Evolutionary conservation across 129 eudicot species (phyloP), one percentile per base, ranked within the genome.

Genomic region (Saposhnikovia divaricata): DNA sequence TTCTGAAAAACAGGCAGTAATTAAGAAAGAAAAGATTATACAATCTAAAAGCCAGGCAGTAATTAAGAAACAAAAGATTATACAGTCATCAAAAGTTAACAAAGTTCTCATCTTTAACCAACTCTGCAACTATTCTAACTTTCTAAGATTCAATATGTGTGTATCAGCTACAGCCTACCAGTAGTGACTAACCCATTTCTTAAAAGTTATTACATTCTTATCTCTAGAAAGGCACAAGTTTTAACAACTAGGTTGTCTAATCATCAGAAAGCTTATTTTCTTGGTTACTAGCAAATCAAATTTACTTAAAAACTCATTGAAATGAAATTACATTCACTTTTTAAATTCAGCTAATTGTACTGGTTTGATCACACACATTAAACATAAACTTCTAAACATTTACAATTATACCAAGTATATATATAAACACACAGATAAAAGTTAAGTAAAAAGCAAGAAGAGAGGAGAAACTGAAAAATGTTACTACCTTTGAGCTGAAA

Each of bases 401-500:
- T 2, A 4, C 34, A 3, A 5, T 15, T 6, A 25, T 68, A 27
- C 18, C 5, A 14, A 34, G 2, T 34, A 69, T 11, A 66, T 38
- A 69, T 3, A 15, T 9, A 27, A 14, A 3, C 1, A 66, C 23
- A 10, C 0, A 34, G 5, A 68, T 2, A 27, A 0, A 38, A 39
- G 13, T 38, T 21, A 18, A 72, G 7, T 15, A 72, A 40, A 7
- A 42, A 42, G 14, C 31, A 40, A 23, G 46, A 42, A 4, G 25
- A 43, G 23, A 70, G 11, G 16, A 70, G 43, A 38, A 38, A 59
- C 34, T 66, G 42, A 34, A 66, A 66, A 66, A 27, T 11, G 72
- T 59, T n/a, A 4, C 0, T 75, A 81, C 84, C 84, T 31, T 81
- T 76, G 84, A 43, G 76, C 3, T 34, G 76, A 74, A 46, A 75